Base-by-base conservation (phyloP, 352 stramenopile genomes). In the Phytophthora melonis region DNA sequence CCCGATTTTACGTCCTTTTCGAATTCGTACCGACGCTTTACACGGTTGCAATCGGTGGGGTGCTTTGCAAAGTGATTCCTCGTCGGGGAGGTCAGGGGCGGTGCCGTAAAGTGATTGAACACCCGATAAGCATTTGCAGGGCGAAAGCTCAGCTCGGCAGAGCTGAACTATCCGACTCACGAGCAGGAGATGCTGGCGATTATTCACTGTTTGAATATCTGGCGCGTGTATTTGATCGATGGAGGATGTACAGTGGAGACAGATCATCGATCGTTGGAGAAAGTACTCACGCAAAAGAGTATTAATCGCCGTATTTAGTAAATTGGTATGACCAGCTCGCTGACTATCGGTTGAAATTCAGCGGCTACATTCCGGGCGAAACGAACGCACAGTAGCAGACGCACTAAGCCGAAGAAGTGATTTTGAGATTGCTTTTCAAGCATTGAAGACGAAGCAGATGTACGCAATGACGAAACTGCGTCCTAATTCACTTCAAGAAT, bases 151-250 rank as follows among this genome's bases (percentile, higher is more conserved):
- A 63, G 19, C 7, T 45, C 60, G 6, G 43, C 68, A 27, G 54
- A 70, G 16, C 55, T 68, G 7, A 70, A 70, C 39, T 74, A 74
- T 30, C 67, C 59, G 0, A 74, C 67, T 14, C 59, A n/a, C n/a
- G n/a, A n/a, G n/a, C n/a, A n/a, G n/a, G n/a, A n/a, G n/a, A n/a
- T n/a, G n/a, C n/a, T n/a, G n/a, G n/a, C n/a, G n/a, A n/a, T n/a
- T n/a, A n/a, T n/a, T n/a, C n/a, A n/a, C n/a, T n/a, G n/a, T n/a
- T n/a, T n/a, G n/a, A n/a, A n/a, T n/a, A n/a, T n/a, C n/a, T n/a
- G n/a, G n/a, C n/a, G n/a, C n/a, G n/a, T n/a, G n/a, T n/a, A n/a
- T n/a, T n/a, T n/a, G n/a, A n/a, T n/a, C n/a, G n/a, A n/a, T n/a
- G n/a, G n/a, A n/a, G n/a, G n/a, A n/a, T n/a, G n/a, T n/a, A n/a